phyloP scores from a whole-genome alignment of 192 early-diverging fungal species.

The Coemansia sp. region DNA sequence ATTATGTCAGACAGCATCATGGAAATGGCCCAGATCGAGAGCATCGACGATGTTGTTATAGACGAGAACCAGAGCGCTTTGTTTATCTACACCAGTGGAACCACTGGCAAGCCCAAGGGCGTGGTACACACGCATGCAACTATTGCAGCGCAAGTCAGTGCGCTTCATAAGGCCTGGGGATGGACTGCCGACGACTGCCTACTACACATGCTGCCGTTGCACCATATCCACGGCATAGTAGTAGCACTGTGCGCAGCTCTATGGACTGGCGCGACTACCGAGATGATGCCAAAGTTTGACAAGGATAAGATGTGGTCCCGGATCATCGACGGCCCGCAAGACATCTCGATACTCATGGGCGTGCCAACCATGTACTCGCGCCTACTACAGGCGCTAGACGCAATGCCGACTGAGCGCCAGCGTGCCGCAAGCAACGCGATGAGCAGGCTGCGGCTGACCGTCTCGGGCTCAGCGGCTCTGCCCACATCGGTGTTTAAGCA shows the following conservation, averaged over 20 bases:
- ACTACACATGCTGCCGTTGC: slow-evolving; percentile 80
- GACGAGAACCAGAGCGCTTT: slow-evolving; percentile 61
- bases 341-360: slow-evolving; percentile 83
- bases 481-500: slow-evolving; percentile 67
- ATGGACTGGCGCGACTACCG: slow-evolving; percentile 73
- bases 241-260: slow-evolving; percentile 70
- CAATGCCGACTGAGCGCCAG: slow-evolving; percentile 50
- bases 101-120: slow-evolving; percentile 79
- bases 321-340: slow-evolving; percentile 58
- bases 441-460: slow-evolving; percentile 73
- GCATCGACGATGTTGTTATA: slow-evolving; percentile 18
- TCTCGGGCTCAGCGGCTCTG: slow-evolving; percentile 78
- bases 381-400: slow-evolving; percentile 64
- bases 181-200: slow-evolving; percentile 71
- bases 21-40: slow-evolving; percentile 2
- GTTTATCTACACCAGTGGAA: slow-evolving; percentile 83
- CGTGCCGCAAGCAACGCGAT: slow-evolving; percentile 55
- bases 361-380: slow-evolving; percentile 90
- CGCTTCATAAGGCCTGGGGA: slow-evolving; percentile 72
- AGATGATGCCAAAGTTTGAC: slow-evolving; percentile 77
- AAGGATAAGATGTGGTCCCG: slow-evolving; percentile 67
- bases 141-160: slow-evolving; percentile 68
- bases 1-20: slow-evolving; percentile 29
- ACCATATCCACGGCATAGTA: slow-evolving; percentile 79
- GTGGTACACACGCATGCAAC: slow-evolving; percentile 74